Base-by-base conservation (phyloP, 192 early-diverging fungal species). In the Tieghemiomyces parasiticus region DNA sequence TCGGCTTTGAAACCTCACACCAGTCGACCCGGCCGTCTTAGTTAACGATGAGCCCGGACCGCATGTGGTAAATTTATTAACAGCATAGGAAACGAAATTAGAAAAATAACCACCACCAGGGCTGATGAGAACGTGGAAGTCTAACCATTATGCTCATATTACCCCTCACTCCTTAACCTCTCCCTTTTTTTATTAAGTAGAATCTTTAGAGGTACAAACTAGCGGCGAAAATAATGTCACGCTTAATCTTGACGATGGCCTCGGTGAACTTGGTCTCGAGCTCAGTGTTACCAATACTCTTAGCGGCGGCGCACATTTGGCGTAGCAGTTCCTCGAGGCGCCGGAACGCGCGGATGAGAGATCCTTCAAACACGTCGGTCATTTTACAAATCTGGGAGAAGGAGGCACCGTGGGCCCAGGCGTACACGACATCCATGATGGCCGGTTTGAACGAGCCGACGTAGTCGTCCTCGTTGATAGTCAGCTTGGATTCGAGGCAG, bases 171-270 rank as follows among this genome's bases (percentile, higher is more conserved):
- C n/a, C n/a, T n/a, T n/a, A n/a, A n/a, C n/a, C n/a, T n/a, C n/a
- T n/a, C n/a, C n/a, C n/a, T n/a, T n/a, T n/a, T n/a, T n/a, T n/a
- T n/a, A n/a, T n/a, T n/a, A n/a, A n/a, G n/a, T n/a, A n/a, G n/a
- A n/a, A n/a, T n/a, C n/a, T n/a, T 79, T 84, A 93, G 32, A 92
- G 71, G 60, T 95, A 99, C 63, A 99, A 78, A 46, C 89, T 92
- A 20, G 83, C 84, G 20, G 95, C 92, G 78, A 96, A 99, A 32
- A 99, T 87, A 74, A 99, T 96, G 61, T 96, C 93, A 63, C 93
- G 79, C 74, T 93, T 91, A 71, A 99, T 90, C 73, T 86, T 88
- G 61, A 77, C 79, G 62, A 91, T 91, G 59, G 86, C 91, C 50
- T 90, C 86, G 20, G 87, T 82, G 78, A 99, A 95, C 75, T 96